Conservation (phyloP, 805 yeast genomes). For the Metschnikowia peoriensis region DNA sequence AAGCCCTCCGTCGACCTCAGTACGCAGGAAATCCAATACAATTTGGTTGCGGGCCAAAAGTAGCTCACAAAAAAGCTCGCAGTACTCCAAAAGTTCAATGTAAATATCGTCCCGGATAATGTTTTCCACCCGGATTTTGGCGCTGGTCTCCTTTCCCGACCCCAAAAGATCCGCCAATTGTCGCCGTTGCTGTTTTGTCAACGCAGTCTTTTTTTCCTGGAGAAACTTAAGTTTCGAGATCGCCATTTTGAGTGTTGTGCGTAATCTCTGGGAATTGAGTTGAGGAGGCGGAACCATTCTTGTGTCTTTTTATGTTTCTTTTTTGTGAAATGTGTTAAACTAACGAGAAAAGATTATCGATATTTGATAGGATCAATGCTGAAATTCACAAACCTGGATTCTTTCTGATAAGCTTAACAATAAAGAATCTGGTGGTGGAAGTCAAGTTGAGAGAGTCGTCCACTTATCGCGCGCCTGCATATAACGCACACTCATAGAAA, state of each 20-base stretch:
- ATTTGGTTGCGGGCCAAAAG: conserved; percentile 71
- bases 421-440: no score
- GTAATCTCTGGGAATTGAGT: conserved; percentile 34
- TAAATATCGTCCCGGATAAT: conserved; percentile 79
- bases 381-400: not conserved
- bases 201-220: conserved; percentile 71
- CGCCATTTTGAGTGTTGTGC: conserved; percentile 59
- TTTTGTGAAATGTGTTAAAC: not conserved
- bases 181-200: conserved; percentile 72
- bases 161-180: conserved; percentile 66
- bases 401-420: no score
- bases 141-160: conserved; percentile 76
- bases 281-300: conserved; percentile 23
- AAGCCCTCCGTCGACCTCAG: conserved; percentile 55
- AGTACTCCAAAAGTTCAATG: conserved; percentile 71
- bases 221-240: conserved; percentile 66
- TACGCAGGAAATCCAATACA: conserved; percentile 43
- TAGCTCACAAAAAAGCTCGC: conserved; percentile 82
- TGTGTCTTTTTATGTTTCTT: not conserved
- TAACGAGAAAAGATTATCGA: not conserved
- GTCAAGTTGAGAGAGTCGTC: not conserved
- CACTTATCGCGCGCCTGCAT: not conserved
- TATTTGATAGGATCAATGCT: not conserved
- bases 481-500: no score
- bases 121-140: conserved; percentile 79